Evolutionary conservation across 83 land plant species (phyloP).

Genomic region (Picea engelmannii): DNA sequence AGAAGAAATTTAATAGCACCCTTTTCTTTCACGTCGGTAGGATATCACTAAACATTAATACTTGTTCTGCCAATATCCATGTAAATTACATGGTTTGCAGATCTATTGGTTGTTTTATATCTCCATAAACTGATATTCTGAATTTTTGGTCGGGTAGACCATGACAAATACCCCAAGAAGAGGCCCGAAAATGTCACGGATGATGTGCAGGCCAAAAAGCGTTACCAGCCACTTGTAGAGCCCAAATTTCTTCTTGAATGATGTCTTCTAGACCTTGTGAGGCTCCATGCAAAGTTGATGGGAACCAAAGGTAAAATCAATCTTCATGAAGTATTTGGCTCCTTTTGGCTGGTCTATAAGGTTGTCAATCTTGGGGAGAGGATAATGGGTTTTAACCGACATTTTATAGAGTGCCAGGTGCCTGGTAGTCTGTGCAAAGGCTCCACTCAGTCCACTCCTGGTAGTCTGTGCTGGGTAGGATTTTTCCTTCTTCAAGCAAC

Average conservation of each 20-base stretch:
- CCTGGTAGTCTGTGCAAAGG: neutral
- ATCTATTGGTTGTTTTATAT: too few species aligned
- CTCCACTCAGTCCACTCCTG: neutral
- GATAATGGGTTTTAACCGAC: neutral
- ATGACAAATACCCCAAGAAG: neutral
- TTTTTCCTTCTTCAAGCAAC: neutral
- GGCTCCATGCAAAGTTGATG: neutral
- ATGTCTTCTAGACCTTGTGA: neutral
- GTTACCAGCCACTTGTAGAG: neutral
- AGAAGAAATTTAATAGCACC: too few species aligned
- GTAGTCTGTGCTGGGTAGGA: neutral
- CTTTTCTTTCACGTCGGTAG: too few species aligned
- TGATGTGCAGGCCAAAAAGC: conserved; percentile 2
- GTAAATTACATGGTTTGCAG: too few species aligned
- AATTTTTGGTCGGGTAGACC: too few species aligned
- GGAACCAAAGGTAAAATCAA: neutral
- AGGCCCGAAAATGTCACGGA: neutral
- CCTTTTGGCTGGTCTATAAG: neutral
- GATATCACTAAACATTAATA: too few species aligned
- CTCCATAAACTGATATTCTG: too few species aligned
- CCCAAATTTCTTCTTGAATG: neutral
- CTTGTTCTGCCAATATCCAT: too few species aligned
- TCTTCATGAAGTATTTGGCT: neutral
- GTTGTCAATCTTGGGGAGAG: neutral
- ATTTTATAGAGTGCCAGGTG: neutral